A percentile compares a stretch with the other conserved stretches of the same genome.
Conservation (phyloP, 2,329 filamentous ascomycete species). For the Fusarium subglutinans region DNA sequence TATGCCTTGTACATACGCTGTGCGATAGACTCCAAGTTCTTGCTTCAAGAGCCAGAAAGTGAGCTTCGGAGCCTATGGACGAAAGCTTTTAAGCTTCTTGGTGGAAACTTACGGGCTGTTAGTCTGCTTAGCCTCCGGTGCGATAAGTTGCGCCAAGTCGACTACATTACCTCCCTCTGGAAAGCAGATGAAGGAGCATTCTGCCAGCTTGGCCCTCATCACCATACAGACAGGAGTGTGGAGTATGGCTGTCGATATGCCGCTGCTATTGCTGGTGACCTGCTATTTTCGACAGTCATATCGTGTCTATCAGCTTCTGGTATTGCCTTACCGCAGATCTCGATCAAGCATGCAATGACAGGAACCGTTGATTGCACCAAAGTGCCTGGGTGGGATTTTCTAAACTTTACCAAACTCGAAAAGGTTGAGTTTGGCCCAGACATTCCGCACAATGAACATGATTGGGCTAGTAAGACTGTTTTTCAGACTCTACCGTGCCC, state of each 20-base stretch:
- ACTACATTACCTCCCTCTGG: neutral
- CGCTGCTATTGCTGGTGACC: neutral
- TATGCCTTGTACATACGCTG: neutral
- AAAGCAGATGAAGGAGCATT: neutral
- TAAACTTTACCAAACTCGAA: neutral
- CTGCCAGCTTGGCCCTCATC: neutral
- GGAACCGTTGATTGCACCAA: neutral
- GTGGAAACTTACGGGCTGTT: neutral
- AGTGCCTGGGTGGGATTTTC: neutral
- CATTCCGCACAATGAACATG: neutral
- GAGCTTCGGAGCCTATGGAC: neutral
- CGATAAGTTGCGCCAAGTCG: neutral
- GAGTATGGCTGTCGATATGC: neutral
- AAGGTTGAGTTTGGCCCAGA: neutral
- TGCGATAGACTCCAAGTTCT: neutral
- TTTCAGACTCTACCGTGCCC: neutral
- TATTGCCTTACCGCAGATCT: neutral
- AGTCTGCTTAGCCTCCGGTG: neutral
- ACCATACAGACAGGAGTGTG: neutral
- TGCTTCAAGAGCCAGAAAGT: neutral
- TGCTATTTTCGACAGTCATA: neutral
- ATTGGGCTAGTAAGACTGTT: neutral
- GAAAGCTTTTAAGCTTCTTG: neutral
- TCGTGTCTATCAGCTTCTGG: neutral
- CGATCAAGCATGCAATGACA: neutral